These are phyloP conservation scores for Chaetomium tenue DNA, from an alignment of 495 filamentous ascomycete species.

Conservation along the genomic window DNA sequence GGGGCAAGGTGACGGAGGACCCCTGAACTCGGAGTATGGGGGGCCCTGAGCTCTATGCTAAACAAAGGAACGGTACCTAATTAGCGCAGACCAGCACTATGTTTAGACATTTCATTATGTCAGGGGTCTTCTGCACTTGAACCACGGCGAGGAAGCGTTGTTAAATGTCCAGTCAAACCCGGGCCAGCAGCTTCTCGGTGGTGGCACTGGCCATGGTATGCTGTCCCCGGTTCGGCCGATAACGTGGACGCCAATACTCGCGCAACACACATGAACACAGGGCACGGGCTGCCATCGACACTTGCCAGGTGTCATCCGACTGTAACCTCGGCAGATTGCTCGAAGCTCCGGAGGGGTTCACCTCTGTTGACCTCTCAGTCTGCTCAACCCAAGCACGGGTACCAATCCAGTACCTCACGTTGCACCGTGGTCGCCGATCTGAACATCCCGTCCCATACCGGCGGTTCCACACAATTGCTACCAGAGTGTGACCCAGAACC, in stretches of 20 bases:
- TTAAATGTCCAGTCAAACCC: no score
- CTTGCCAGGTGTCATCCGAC: not conserved
- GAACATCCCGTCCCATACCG: not conserved
- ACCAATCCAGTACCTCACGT: not conserved
- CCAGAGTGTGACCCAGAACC: not conserved
- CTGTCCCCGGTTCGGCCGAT: not conserved
- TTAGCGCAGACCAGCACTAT: no score
- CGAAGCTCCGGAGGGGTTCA: not conserved
- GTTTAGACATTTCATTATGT: no score
- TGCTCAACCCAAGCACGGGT: not conserved
- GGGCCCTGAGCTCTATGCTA: no score
- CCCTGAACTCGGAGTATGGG: no score
- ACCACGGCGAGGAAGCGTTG: no score
- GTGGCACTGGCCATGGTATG: not conserved
- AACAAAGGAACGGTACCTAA: no score
- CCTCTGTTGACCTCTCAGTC: not conserved
- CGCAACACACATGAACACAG: not conserved
- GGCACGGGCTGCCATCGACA: not conserved
- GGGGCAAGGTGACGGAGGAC: no score
- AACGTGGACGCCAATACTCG: not conserved
- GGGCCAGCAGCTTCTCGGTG: not conserved
- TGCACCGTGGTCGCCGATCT: not conserved
- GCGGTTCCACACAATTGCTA: not conserved
- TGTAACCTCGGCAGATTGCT: not conserved
- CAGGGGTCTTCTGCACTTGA: no score